Base-by-base conservation (phyloP, 1,139 yeast genomes). In the Pneumocystis sp. region DNA sequence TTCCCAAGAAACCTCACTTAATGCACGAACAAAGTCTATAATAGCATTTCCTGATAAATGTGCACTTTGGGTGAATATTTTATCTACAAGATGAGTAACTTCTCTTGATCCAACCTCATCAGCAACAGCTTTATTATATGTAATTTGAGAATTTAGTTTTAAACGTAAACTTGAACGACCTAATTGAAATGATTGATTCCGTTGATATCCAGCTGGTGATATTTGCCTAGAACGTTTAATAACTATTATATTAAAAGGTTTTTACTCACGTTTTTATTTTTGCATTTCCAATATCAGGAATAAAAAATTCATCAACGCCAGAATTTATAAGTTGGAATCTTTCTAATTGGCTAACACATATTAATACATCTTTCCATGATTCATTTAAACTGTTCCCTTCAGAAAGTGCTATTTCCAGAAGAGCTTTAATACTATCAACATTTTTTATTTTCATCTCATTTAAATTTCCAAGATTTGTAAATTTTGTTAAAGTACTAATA, bases 341-440 rank as follows among this genome's bases (percentile, higher is more conserved):
- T 74, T 95, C 98, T 64, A 93, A 82, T 75, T 93, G 97, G 8
- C 97, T 89, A 64, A 91, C 84, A 2, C 91, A 85, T 2, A 87
- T 82, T 69, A 95, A 79, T 34, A 95, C 81, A 70, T 87, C 95
- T 68, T 81, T 83, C 99, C 99, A 95, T 0, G 96, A 85, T 2
- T 79, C 78, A 64, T 82, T 82, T 70, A 95, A 78, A 68, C 79
- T 78, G 67, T 88, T 82, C 17, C 96, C 96, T 71, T 89, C 96
- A 2, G 83, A 76, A 19, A 87, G 82, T 0, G 96, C 95, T 66
- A 89, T 79, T 61, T 86, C 91, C 67, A 95, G 78, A 74, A 95
- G 77, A 7, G 86, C 81, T 67, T 85, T 79, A 66, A 90, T 83
- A 0, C 97, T 97, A 67, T 84, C 85, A 21, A 93, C 85, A 73